A percentile compares a stretch with the other conserved stretches of the same genome.
These are phyloP conservation scores for Crithidia fasciculata DNA, from an alignment of 208 protist species.

Conservation along the genomic window DNA sequence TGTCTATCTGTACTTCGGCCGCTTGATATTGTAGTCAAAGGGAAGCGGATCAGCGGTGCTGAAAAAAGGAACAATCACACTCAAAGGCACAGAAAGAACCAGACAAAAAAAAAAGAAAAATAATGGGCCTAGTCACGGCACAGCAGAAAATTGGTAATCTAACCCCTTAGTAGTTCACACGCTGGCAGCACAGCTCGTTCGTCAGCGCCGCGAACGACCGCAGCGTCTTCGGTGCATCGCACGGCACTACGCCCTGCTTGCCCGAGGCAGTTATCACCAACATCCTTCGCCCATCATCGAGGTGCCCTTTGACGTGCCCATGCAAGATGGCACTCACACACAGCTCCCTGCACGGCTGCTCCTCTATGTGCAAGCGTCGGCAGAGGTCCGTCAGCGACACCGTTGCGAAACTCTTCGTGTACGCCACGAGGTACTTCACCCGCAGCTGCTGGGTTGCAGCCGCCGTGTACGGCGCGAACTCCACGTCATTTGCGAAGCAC, in stretches of 20 bases:
- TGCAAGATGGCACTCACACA: slow-evolving; percentile 94
- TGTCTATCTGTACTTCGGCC: too few relatives aligned
- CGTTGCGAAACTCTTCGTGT: slow-evolving; percentile 91
- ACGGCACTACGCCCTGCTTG: slow-evolving; percentile 9
- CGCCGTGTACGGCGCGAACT: slow-evolving; percentile 91
- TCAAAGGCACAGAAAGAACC: too few relatives aligned
- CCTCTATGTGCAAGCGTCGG: slow-evolving; percentile 79
- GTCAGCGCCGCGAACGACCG: slow-evolving; percentile 17
- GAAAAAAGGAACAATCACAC: too few relatives aligned
- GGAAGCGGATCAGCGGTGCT: background rate
- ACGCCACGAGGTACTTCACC: slow-evolving; percentile 87
- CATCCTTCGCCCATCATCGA: slow-evolving; percentile 45
- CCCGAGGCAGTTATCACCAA: slow-evolving; percentile 35
- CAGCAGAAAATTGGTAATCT: too few relatives aligned
- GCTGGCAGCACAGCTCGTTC: slow-evolving; percentile 21
- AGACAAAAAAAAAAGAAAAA: background rate
- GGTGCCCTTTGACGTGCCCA: slow-evolving; percentile 59
- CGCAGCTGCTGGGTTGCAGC: slow-evolving; percentile 93
- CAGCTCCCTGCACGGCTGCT: slow-evolving; percentile 86
- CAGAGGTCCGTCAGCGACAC: slow-evolving; percentile 47
- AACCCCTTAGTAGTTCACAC: slow-evolving; percentile 1
- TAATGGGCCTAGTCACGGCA: too few relatives aligned
- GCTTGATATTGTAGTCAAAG: background rate
- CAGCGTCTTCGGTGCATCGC: slow-evolving; percentile 6
- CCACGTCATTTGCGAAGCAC: slow-evolving; percentile 84